phyloP scores from a whole-genome alignment of 805 yeast species.

The Cephaloascus fragrans region DNA sequence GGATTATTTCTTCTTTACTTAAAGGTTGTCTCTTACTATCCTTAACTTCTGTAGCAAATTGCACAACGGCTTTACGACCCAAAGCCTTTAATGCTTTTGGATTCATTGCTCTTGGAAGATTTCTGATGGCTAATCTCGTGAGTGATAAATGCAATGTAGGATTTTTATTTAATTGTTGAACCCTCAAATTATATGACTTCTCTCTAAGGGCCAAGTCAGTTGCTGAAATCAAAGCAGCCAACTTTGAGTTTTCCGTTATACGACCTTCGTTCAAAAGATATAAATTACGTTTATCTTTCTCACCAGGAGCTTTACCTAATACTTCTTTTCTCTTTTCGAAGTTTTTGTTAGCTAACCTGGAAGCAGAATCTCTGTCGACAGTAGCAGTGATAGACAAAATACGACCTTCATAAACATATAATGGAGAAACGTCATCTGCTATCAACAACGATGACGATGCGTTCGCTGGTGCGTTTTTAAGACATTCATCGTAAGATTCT shows the following conservation, averaged over 20 bases:
- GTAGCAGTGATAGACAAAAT: slow-evolving; percentile 77
- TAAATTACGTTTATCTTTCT: slow-evolving; percentile 75
- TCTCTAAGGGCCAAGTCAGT: slow-evolving; percentile 84
- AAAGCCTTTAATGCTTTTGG: slow-evolving; percentile 82
- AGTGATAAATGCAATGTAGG: slow-evolving; percentile 88
- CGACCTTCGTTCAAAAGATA: slow-evolving; percentile 92
- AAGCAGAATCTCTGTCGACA: slow-evolving; percentile 80
- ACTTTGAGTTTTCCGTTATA: slow-evolving; percentile 67
- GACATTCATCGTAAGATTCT: slow-evolving; percentile 56
- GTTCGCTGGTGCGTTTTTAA: slow-evolving; percentile 66
- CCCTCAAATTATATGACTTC: slow-evolving; percentile 75
- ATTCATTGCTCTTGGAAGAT: slow-evolving; percentile 86
- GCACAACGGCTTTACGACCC: slow-evolving; percentile 90
- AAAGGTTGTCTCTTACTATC: slow-evolving; percentile 69
- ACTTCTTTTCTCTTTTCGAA: slow-evolving; percentile 63
- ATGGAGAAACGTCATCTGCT: slow-evolving; percentile 86
- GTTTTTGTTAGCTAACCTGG: slow-evolving; percentile 60
- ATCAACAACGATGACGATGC: slow-evolving; percentile 61
- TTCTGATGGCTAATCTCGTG: slow-evolving; percentile 91
- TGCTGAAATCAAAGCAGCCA: slow-evolving; percentile 57
- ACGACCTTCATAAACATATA: slow-evolving; percentile 88
- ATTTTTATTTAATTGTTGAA: slow-evolving; percentile 82
- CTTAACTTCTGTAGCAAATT: slow-evolving; percentile 85
- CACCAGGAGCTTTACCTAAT: slow-evolving; percentile 72
- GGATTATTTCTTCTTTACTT: slow-evolving; percentile 75